These are phyloP conservation scores for cucumber (Cucumis sativus) DNA, from an alignment of 306 rosid species.

Conservation along the genomic window Cucumber_9930_V3 NC_026655.2:4767001-4767500, in stretches of 20 bases:
- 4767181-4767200: conserved; percentile 1
- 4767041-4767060: conserved; percentile 45
- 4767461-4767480: background rate
- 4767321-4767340: background rate
- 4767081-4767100: conserved; percentile 5
- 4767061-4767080: conserved; percentile 32
- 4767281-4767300: background rate
- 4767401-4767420: background rate
- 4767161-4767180: conserved; percentile 61
- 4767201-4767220: conserved; percentile 6
- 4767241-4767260: background rate
- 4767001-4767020: conserved; percentile 95
- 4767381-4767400: background rate
- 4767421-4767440: background rate
- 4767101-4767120: conserved; percentile 25
- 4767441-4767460: background rate
- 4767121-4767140: conserved; percentile 35
- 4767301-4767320: background rate
- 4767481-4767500: too few species aligned
- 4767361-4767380: background rate
- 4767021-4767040: conserved; percentile 96
- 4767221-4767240: background rate
- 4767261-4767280: background rate
- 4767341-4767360: background rate
- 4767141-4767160: conserved; percentile 42